These are phyloP conservation scores for Diutina ranongensis DNA, from an alignment of 1,139 yeast species.

Conservation along the genomic window DNA sequence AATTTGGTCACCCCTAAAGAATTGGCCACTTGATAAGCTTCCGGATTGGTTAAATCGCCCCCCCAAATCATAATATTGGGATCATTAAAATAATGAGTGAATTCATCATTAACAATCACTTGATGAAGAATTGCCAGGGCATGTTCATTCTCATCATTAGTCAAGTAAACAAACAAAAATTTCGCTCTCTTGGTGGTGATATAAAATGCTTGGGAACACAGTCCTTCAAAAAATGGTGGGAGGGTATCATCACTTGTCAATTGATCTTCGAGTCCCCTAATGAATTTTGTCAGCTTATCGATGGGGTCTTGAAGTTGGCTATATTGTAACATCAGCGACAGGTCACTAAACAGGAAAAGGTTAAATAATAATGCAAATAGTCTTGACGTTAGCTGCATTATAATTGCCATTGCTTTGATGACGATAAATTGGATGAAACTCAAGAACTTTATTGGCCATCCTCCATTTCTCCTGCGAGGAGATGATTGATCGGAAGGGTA, in stretches of 20 bases:
- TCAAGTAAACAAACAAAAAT: conserved; percentile 64
- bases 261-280: conserved; percentile 1
- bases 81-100: conserved; percentile 39
- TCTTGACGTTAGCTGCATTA: background rate
- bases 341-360: background rate
- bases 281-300: conserved; percentile 1
- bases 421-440: background rate
- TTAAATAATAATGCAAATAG: background rate
- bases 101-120: conserved; percentile 41
- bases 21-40: conserved; percentile 76
- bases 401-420: background rate
- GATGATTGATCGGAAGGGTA: no score
- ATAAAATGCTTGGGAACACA: conserved; percentile 66
- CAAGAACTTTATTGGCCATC: background rate
- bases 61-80: conserved; percentile 62
- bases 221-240: conserved; percentile 54
- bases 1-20: conserved; percentile 61
- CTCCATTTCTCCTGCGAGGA: no score
- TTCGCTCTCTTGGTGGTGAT: conserved; percentile 55
- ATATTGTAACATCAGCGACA: background rate
- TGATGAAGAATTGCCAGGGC: conserved; percentile 42
- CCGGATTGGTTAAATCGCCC: conserved; percentile 71
- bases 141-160: conserved; percentile 63
- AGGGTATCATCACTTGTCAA: conserved; percentile 9
- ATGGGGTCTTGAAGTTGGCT: conserved; percentile 1